Conservation (phyloP, 345 rosid species). For the Euphorbia pulcherrima region DNA sequence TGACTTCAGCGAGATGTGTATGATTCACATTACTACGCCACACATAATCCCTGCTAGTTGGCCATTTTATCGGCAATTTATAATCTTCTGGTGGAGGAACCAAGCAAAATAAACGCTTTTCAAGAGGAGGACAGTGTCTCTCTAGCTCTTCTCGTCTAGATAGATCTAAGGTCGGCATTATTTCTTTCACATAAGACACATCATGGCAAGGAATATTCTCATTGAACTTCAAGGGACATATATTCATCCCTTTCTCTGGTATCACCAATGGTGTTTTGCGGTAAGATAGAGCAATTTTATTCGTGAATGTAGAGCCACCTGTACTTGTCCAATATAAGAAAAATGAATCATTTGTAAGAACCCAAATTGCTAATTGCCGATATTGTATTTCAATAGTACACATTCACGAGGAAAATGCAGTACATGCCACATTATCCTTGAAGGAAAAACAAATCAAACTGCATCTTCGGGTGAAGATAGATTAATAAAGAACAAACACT, state of each 20-base stretch:
- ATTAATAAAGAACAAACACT: neutral
- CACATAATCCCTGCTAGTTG: conserved; percentile 73
- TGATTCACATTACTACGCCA: conserved; percentile 97
- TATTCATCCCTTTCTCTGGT: conserved; percentile 61
- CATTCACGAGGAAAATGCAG: conserved; percentile 2
- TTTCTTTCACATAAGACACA: conserved; percentile 40
- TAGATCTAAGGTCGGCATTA: conserved; percentile 55
- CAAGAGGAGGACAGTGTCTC: conserved; percentile 82
- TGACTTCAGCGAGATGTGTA: conserved; percentile 74
- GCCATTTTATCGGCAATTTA: conserved; percentile 85
- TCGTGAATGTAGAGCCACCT: conserved; percentile 47
- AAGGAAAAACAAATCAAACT: neutral
- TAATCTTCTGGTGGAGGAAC: conserved; percentile 89
- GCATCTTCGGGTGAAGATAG: neutral
- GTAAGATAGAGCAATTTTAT: conserved; percentile 54
- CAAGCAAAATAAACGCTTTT: conserved; percentile 74
- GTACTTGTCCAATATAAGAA: conserved; percentile 22
- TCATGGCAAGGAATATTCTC: conserved; percentile 92
- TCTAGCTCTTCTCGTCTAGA: conserved; percentile 81
- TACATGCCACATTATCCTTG: neutral
- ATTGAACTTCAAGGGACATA: conserved; percentile 68
- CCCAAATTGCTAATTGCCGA: neutral
- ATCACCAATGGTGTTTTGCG: conserved; percentile 46
- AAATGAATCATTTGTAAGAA: conserved; percentile 14
- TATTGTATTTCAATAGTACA: neutral